phyloP scores from a whole-genome alignment of 257 asterid genomes.

The Euphrasia confusa region DNA sequence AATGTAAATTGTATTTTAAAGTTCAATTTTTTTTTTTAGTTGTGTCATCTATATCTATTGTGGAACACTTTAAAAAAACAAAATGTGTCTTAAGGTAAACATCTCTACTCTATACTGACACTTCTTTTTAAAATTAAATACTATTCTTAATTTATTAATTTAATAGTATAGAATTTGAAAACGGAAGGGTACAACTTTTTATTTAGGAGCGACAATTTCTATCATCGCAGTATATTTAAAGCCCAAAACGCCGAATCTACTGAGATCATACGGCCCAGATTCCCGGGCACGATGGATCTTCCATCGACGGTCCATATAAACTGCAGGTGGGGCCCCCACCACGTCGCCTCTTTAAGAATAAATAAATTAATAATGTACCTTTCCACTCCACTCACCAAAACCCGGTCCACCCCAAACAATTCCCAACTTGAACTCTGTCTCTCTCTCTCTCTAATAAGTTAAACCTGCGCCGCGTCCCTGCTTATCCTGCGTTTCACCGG shows the following conservation, averaged over 20 bases:
- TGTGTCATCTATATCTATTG: no score
- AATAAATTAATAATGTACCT: constrained; percentile 28
- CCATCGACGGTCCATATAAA: constrained; percentile 31
- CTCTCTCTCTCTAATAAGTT: constrained; percentile 17
- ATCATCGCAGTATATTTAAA: not conserved
- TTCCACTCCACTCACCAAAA: constrained; percentile 1
- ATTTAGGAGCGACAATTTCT: no score
- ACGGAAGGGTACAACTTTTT: no score
- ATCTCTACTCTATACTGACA: no score
- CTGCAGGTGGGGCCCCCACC: constrained; percentile 36
- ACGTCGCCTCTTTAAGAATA: constrained; percentile 18
- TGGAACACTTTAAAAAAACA: no score
- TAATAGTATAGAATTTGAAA: no score
- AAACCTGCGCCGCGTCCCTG: constrained; percentile 21
- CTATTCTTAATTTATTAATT: no score
- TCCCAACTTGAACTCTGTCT: constrained; percentile 9
- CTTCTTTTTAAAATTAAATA: no score
- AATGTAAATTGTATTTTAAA: no score
- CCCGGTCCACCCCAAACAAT: constrained; percentile 38
- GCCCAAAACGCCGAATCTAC: constrained; percentile 24
- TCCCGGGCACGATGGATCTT: constrained; percentile 14
- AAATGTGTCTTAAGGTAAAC: no score
- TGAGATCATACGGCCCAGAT: constrained; percentile 36
- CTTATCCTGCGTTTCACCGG: constrained; percentile 37
- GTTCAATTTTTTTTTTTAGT: no score